phyloP scores from a whole-genome alignment of 148 eudicot genomes.

The Selenicereus undatus region DNA sequence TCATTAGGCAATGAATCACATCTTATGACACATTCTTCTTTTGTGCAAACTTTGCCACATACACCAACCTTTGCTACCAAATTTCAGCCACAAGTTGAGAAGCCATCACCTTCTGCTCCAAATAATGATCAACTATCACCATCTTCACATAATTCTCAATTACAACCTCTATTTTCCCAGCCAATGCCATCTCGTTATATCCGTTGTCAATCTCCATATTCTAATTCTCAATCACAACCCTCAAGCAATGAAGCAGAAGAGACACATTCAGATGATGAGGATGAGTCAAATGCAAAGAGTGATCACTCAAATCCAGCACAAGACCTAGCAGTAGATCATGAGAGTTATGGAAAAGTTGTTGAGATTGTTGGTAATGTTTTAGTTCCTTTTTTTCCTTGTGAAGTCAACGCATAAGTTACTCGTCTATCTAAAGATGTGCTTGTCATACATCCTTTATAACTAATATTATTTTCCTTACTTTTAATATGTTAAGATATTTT shows the following conservation, averaged over 20 bases:
- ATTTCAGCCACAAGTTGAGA: too few species aligned
- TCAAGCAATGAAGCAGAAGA: neutral
- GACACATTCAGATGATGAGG: neutral
- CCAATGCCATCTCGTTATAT: neutral
- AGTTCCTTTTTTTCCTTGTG: too few species aligned
- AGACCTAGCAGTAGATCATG: too few species aligned
- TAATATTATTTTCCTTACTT: too few species aligned
- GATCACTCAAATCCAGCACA: too few species aligned
- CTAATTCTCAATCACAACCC: neutral
- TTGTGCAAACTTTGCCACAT: neutral
- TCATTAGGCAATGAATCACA: too few species aligned
- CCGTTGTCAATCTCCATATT: neutral
- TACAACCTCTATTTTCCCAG: too few species aligned
- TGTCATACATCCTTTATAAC: neutral
- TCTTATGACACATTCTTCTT: neutral
- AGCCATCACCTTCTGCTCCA: neutral
- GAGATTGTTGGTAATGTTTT: neutral
- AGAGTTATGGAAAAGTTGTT: neutral
- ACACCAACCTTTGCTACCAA: neutral
- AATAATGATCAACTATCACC: neutral
- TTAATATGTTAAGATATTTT: too few species aligned
- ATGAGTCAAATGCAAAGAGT: neutral
- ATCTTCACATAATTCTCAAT: neutral
- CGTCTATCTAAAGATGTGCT: too few species aligned
- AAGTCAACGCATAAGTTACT: neutral